Evolutionary conservation across 2,329 filamentous ascomycete species (phyloP).

Genomic region (Aspergillus sp.): DNA sequence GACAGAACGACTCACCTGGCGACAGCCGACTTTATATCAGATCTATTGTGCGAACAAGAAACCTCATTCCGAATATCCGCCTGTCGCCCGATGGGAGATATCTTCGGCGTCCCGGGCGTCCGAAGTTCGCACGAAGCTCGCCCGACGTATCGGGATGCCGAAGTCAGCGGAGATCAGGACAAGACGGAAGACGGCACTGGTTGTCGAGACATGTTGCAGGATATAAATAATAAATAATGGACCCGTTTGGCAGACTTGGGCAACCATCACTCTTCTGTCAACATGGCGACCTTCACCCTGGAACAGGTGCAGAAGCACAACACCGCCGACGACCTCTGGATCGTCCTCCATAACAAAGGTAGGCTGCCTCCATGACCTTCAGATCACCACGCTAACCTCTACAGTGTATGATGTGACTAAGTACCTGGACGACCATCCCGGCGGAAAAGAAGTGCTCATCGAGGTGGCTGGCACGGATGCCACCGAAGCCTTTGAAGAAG

Average conservation of each 20-base stretch:
- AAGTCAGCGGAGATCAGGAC: not conserved
- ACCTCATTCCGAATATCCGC: not conserved
- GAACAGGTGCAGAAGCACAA: constrained; percentile 48
- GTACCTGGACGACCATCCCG: constrained; percentile 58
- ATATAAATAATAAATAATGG: not conserved
- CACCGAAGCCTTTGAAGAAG: constrained; percentile 39
- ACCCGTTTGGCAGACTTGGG: not conserved
- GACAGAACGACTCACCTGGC: not conserved
- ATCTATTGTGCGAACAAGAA: not conserved
- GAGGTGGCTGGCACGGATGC: constrained; percentile 42
- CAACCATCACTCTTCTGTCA: not conserved
- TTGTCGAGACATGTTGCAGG: not conserved
- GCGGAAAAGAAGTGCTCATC: constrained; percentile 36
- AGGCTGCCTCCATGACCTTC: not conserved
- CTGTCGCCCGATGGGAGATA: not conserved
- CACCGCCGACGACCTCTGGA: constrained; percentile 49
- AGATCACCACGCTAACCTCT: not conserved
- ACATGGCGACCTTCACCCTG: constrained; percentile 11
- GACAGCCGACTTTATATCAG: not conserved
- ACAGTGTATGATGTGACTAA: constrained; percentile 58
- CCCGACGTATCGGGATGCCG: constrained; percentile 1
- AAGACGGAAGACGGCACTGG: not conserved
- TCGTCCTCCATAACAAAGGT: constrained; percentile 55
- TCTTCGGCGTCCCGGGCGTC: not conserved
- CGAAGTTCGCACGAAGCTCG: constrained; percentile 12